Percentiles rank a stretch among this genome's conserved stretches.
These are phyloP conservation scores for Dicorynia guianensis DNA, from an alignment of 306 rosid species.

Conservation along the genomic window DNA sequence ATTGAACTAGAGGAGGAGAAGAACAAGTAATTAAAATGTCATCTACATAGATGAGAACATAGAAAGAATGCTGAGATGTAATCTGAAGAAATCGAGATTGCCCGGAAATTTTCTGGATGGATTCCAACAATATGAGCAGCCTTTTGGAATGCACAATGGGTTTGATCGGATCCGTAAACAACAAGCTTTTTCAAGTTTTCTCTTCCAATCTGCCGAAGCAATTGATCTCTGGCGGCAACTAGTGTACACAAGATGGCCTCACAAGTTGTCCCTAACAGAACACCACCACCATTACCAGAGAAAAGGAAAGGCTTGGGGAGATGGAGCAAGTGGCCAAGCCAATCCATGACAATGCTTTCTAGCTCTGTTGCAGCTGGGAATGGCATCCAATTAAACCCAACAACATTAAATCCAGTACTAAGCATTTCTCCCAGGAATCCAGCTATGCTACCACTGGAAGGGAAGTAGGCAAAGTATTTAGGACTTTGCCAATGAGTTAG, in stretches of 20 bases:
- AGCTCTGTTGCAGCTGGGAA: conserved; percentile 77
- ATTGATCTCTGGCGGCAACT: conserved; percentile 62
- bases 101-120: conserved; percentile 40
- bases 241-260: conserved; percentile 67
- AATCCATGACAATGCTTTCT: conserved; percentile 67
- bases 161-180: conserved; percentile 74
- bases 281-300: conserved; percentile 60
- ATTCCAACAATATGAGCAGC: conserved; percentile 66
- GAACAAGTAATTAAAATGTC: no score
- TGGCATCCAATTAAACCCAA: conserved; percentile 70
- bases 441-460: conserved; percentile 58
- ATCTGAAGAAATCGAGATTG: no score
- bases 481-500: conserved; percentile 77
- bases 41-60: no score
- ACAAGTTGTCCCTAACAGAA: conserved; percentile 62
- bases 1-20: no score
- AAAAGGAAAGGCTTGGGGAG: conserved; percentile 57
- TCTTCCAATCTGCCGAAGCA: conserved; percentile 21
- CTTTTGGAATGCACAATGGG: conserved; percentile 62
- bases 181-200: conserved; percentile 46
- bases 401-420: conserved; percentile 58
- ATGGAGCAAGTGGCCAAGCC: conserved; percentile 60
- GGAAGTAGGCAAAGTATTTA: conserved; percentile 61
- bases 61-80: no score
- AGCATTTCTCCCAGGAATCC: conserved; percentile 69